Evolutionary conservation across 805 yeast species (phyloP), one percentile per base, ranked within the genome.

Genomic region (Saccharomyces mikatae): DNA sequence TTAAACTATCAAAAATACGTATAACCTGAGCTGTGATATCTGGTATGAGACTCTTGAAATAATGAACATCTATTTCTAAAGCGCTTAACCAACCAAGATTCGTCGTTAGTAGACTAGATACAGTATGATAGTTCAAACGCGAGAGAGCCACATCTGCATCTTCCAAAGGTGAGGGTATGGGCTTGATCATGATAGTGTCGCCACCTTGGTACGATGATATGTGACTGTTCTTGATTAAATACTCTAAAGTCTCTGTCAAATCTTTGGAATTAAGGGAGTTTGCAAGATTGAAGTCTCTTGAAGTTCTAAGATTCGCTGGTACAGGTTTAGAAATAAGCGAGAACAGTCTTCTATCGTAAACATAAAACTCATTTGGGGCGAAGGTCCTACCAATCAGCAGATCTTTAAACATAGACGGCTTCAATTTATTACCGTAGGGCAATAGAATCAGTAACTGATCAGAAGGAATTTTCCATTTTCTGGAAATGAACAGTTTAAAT

Each of bases 361-460:
- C 82, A 65, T 78, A 85, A 3, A 85, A 72, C 55, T 83, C 86
- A 52, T 71, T 73, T 30, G 17, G 22, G 11, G 44, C 17, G 24
- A 36, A 36, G 78, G 66, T 75, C 73, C 75, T 74, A 53, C 11
- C 53, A 48, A 58, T 54, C 29, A 55, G 46, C 41, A 56, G 54
- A 27, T 58, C 57, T 76, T 62, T 74, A 75, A 64, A 73, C 78
- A 65, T 27, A 60, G 58, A 52, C 22, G 55, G 63, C 54, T 79
- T 82, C 58, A 86, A 71, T 60, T 79, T 81, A 48, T 80, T 76
- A 0, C 91, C 91, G 65, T 79, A 83, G 0, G 89, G 81, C 2
- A 89, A 77, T 41, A 86, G 68, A 13, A 86, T 70, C 58, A 86
- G 74, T 47, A 77, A 60, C 51, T 76, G 74, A 27, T 68, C 72